These are phyloP conservation scores for Aspergillus affinis DNA, from an alignment of 495 filamentous ascomycete species.

Conservation along the genomic window DNA sequence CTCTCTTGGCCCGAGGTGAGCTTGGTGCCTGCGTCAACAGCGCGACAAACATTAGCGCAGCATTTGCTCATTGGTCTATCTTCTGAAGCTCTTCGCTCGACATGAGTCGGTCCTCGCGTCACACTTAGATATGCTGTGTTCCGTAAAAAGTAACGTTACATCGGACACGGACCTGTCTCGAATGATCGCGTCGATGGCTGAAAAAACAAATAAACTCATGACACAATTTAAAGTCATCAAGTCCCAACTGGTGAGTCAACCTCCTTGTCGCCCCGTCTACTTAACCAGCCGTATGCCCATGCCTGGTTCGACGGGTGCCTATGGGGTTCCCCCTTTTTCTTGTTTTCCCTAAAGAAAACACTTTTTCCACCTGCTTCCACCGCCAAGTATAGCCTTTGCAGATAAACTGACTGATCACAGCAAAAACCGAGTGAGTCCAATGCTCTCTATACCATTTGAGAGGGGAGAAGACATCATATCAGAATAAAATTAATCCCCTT, in stretches of 20 bases:
- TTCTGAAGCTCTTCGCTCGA: conserved; percentile 32
- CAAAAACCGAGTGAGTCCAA: neutral
- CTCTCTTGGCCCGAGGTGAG: conserved; percentile 24
- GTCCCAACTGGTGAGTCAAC: conserved; percentile 20
- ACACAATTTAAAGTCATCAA: conserved; percentile 35
- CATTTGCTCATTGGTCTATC: neutral
- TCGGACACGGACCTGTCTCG: conserved; percentile 26
- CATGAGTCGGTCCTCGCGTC: conserved; percentile 36
- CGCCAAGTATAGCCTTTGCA: too few species aligned
- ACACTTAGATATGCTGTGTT: conserved; percentile 36
- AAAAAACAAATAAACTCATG: conserved; percentile 37
- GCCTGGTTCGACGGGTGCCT: too few species aligned
- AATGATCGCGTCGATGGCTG: conserved; percentile 35
- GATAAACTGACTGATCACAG: neutral
- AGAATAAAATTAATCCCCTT: too few species aligned
- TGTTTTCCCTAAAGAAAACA: neutral
- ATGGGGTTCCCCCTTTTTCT: too few species aligned
- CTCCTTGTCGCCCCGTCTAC: neutral
- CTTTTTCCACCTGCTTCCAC: too few species aligned
- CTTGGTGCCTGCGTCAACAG: conserved; percentile 4
- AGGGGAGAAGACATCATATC: too few species aligned
- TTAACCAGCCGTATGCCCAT: too few species aligned
- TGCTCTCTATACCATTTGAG: neutral
- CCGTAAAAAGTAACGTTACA: conserved; percentile 24
- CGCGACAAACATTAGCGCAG: conserved; percentile 2